phyloP scores from a whole-genome alignment of 345 rosid species.

The Boechera divaricarpa region DNA sequence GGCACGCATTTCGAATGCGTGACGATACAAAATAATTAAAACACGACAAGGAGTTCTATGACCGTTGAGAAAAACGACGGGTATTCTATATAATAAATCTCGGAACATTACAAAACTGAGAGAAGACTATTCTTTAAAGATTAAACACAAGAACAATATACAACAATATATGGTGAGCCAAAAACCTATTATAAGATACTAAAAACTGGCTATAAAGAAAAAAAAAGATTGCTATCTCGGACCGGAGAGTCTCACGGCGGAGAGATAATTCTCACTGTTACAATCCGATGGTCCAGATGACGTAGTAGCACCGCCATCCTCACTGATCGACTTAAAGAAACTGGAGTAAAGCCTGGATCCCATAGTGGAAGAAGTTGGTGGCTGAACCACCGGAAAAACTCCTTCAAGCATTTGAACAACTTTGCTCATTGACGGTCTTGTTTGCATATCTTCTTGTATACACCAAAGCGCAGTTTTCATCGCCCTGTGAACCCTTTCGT shows the following conservation, averaged over 20 bases:
- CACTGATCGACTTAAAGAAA: conserved; percentile 55
- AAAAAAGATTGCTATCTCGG: conserved; percentile 65
- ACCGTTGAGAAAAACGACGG: background rate
- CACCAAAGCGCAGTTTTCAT: conserved; percentile 92
- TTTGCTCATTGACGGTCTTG: conserved; percentile 83
- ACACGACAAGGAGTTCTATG: conserved; percentile 31
- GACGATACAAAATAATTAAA: background rate
- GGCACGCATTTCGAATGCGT: conserved; percentile 29
- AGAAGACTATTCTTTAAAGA: conserved; percentile 4
- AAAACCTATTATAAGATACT: conserved; percentile 30
- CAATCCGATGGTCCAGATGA: conserved; percentile 79
- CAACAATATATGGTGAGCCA: conserved; percentile 37
- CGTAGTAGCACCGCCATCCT: conserved; percentile 71
- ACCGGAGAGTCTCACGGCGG: conserved; percentile 87
- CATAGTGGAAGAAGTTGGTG: conserved; percentile 68
- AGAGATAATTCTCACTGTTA: conserved; percentile 68
- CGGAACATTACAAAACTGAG: conserved; percentile 23
- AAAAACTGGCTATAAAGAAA: background rate
- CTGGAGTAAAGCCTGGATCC: conserved; percentile 63
- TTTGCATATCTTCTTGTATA: conserved; percentile 83
- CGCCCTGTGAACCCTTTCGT: conserved; percentile 58
- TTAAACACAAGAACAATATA: conserved; percentile 27
- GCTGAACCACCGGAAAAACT: conserved; percentile 59
- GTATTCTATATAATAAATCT: conserved; percentile 13
- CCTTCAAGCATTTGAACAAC: conserved; percentile 99